Evolutionary conservation across 2,329 filamentous ascomycete genomes (phyloP), one percentile per base, ranked within the genome.

Genomic region (Venturia carpophila): DNA sequence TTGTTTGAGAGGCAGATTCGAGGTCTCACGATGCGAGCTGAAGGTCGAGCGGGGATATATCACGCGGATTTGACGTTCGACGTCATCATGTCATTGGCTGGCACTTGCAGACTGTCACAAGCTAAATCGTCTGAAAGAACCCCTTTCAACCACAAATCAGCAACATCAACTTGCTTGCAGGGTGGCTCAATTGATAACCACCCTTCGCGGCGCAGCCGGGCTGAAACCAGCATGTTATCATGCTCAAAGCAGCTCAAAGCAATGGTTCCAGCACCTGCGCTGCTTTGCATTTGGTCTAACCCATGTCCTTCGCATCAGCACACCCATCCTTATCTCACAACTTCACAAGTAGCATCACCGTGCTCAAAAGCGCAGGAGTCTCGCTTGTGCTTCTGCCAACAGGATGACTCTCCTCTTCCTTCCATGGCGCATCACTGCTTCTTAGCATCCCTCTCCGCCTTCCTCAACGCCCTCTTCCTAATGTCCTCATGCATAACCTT

Each of bases 371-470:
- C 13, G 5, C 21, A 27, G 21, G 11, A 52, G 11, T n/a, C 42
- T 45, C 7, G 10, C 10, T n/a, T 7, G n/a, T 49, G 5, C 11
- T 5, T 49, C 45, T 49, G n/a, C 10, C 45, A n/a, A 1, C 45
- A 49, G 7, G 11, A 7, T 4, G 10, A 24, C n/a, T 21, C 21
- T 49, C 45, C 7, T 49, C 2, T 9, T 24, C n/a, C 24, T 6
- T 24, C 11, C 45, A 49, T n/a, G 24, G n/a, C 45, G n/a, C 13
- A 6, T 15, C 19, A 58, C 52, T 58, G 27, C 78, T 90, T 90
- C 83, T 91, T 91, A 11, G 85, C 87, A 64, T 95, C 90, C 58
- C 91, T 85, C 71, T 90, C 91, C 4, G 86, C 87, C 83, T 96
- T 97, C 74, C 83, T 87, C 73, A 97, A 78, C 49, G 92, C 92